phyloP scores from a whole-genome alignment of 2,329 filamentous ascomycete genomes.

The Trichothecium roseum region DNA sequence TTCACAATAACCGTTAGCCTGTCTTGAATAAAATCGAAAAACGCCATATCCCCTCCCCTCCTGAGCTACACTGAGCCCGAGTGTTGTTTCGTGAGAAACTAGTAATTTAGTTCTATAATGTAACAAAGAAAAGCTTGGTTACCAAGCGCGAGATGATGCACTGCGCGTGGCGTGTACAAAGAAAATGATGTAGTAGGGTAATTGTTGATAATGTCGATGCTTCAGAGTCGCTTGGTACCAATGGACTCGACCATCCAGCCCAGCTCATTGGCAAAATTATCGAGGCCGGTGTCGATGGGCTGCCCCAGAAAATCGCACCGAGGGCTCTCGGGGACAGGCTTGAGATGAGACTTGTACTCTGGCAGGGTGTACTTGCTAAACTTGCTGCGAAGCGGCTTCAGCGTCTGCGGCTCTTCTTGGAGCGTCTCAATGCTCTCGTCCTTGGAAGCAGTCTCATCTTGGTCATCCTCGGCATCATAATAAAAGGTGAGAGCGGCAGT shows the following conservation, averaged over 20 bases:
- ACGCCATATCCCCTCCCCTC: no score
- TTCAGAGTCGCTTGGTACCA: constrained; percentile 17
- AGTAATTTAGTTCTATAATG: no score
- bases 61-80: no score
- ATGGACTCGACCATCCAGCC: constrained; percentile 42
- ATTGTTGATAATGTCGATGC: no score
- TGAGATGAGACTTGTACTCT: neutral
- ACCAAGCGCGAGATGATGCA: no score
- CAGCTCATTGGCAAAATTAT: constrained; percentile 34
- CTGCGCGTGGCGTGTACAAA: no score
- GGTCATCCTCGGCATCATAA: constrained; percentile 28
- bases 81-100: no score
- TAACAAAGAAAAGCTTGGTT: no score
- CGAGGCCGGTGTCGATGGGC: constrained; percentile 25
- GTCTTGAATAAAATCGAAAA: no score
- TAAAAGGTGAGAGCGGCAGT: constrained; percentile 35
- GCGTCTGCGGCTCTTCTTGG: neutral
- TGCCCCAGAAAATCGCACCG: constrained; percentile 15
- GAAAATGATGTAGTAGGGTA: no score
- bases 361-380: constrained; percentile 39
- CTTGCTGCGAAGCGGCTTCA: neutral
- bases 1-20: no score
- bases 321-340: neutral
- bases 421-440: constrained; percentile 11
- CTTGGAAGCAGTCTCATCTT: constrained; percentile 24